These are phyloP conservation scores for Hapsidospora chrysogenum DNA, from an alignment of 495 filamentous ascomycete genomes.

Conservation along the genomic window DNA sequence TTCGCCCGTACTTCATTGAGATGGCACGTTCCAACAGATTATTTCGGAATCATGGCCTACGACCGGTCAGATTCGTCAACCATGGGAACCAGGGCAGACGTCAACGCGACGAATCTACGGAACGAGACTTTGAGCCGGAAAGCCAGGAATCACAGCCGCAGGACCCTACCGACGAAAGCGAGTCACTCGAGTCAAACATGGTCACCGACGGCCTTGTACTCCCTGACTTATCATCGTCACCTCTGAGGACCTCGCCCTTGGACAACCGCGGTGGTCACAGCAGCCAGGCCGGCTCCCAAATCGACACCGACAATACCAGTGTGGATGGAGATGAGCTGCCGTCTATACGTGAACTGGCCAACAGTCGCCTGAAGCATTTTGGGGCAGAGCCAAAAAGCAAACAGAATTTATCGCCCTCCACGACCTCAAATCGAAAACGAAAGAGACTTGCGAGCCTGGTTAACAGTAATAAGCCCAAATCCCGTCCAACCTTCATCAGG, in stretches of 20 bases:
- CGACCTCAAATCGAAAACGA: no score
- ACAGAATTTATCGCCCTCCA: no score
- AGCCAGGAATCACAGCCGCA: slow-evolving; percentile 18
- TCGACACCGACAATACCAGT: slow-evolving; percentile 9
- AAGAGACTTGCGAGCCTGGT: no score
- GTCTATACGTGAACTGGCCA: no score
- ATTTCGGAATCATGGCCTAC: slow-evolving; percentile 44
- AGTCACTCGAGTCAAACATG: slow-evolving; percentile 12
- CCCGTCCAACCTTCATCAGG: no score
- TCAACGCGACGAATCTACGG: slow-evolving; percentile 27
- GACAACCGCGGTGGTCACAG: slow-evolving; percentile 6
- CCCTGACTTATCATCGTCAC: slow-evolving; percentile 5
- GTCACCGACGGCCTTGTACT: slow-evolving; percentile 6
- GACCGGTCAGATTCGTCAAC: slow-evolving; percentile 36
- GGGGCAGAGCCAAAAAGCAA: no score
- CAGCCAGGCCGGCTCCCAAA: slow-evolving; percentile 8
- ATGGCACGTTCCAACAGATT: slow-evolving; percentile 44
- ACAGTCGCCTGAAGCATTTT: no score
- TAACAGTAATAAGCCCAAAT: no score
- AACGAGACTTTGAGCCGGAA: slow-evolving; percentile 34
- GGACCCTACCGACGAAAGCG: slow-evolving; percentile 7
- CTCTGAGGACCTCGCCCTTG: slow-evolving; percentile 11
- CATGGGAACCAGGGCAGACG: slow-evolving; percentile 7
- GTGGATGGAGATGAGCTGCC: not conserved
- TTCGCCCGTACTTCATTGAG: slow-evolving; percentile 57